These are phyloP conservation scores for Eragrostis nindensis DNA, from an alignment of 176 grass and related monocot genomes.

Conservation along the genomic window DNA sequence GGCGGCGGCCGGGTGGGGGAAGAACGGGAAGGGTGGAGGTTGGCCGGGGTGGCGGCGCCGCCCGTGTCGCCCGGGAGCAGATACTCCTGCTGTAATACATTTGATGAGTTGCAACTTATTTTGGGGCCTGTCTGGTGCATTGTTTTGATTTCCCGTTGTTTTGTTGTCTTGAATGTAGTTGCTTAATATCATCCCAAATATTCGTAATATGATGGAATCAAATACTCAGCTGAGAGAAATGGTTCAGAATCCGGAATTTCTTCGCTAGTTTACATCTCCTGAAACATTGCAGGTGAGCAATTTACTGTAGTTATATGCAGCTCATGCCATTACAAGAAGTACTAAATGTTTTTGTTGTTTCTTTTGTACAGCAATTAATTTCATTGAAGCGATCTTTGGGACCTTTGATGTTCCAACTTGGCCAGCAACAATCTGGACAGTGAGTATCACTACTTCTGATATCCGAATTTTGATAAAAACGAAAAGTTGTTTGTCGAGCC, in stretches of 20 bases:
- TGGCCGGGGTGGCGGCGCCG: too few species aligned
- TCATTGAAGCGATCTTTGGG: slow-evolving; percentile 68
- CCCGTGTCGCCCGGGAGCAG: too few species aligned
- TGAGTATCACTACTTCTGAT: slow-evolving; percentile 63
- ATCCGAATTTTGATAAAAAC: neutral
- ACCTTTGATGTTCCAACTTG: slow-evolving; percentile 63
- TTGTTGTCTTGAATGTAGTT: slow-evolving; percentile 48
- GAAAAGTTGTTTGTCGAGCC: neutral
- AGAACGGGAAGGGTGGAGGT: too few species aligned
- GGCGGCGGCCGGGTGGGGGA: too few species aligned
- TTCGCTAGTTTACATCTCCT: slow-evolving; percentile 86
- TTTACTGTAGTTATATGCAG: slow-evolving; percentile 20
- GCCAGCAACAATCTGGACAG: slow-evolving; percentile 68
- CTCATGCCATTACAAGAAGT: slow-evolving; percentile 15
- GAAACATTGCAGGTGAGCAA: slow-evolving; percentile 78
- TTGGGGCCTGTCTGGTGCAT: neutral
- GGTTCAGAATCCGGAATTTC: slow-evolving; percentile 94
- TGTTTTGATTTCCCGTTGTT: neutral
- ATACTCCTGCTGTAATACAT: slow-evolving; percentile 13
- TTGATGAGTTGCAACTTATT: slow-evolving; percentile 24
- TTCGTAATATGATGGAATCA: slow-evolving; percentile 78
- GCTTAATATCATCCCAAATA: slow-evolving; percentile 75
- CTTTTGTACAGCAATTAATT: slow-evolving; percentile 71
- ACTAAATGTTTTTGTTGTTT: slow-evolving; percentile 24
- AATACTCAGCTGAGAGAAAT: slow-evolving; percentile 85